These are phyloP conservation scores for Fusarium lyarnte DNA, from an alignment of 2,329 filamentous ascomycete species.

Conservation along the genomic window DNA sequence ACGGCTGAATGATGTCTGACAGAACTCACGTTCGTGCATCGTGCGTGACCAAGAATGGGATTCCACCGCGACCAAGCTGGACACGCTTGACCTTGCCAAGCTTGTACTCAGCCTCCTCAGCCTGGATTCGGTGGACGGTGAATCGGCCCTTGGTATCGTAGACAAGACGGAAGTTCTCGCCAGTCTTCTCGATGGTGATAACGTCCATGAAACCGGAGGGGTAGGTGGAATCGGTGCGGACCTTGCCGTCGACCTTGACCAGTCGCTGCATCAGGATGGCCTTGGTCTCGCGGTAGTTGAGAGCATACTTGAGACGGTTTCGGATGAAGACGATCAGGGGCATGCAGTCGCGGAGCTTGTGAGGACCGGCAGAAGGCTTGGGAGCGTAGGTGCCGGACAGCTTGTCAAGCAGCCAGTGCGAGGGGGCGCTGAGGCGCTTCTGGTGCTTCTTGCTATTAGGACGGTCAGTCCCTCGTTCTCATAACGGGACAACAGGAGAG, in stretches of 20 bases:
- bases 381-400: conserved; percentile 89
- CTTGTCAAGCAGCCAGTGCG: conserved; percentile 99
- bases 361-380: conserved; percentile 82
- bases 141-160: conserved; percentile 99
- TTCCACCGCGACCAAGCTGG: conserved; percentile 98
- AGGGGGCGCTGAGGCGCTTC: conserved; percentile 99
- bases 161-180: conserved; percentile 99
- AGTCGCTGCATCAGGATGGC: conserved; percentile 99
- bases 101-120: conserved; percentile 99
- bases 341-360: conserved; percentile 99
- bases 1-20: conserved; percentile 99
- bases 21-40: conserved; percentile 99
- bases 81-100: conserved; percentile 99
- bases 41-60: conserved; percentile 99
- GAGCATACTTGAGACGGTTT: conserved; percentile 97
- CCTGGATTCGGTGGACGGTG: conserved; percentile 99
- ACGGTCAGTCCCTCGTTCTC: conserved; percentile 46
- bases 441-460: conserved; percentile 92
- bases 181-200: conserved; percentile 99
- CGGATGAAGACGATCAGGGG: conserved; percentile 99
- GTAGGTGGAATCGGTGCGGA: conserved; percentile 98
- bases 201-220: conserved; percentile 99
- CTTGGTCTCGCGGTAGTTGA: conserved; percentile 98
- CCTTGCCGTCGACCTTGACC: conserved; percentile 99
- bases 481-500: neutral